Conservation (phyloP, 345 rosid genomes). For the Eucalyptus decipiens region DNA sequence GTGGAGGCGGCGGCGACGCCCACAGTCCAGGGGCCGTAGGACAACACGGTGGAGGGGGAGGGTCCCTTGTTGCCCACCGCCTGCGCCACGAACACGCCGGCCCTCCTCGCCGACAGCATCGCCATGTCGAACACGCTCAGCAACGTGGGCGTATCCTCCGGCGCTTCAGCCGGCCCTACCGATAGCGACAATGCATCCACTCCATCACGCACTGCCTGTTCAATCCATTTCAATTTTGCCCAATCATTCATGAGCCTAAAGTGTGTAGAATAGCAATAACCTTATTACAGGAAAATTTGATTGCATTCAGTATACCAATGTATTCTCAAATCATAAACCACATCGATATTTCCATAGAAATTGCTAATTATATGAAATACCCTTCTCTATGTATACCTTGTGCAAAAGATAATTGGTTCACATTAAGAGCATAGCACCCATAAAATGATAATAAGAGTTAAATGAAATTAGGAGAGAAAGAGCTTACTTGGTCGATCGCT, state of each 20-base stretch:
- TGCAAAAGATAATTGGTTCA: background rate
- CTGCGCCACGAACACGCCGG: constrained; percentile 78
- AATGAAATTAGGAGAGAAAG: background rate
- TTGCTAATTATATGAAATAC: background rate
- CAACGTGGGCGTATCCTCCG: constrained; percentile 44
- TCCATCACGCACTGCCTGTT: constrained; percentile 58
- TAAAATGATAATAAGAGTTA: background rate
- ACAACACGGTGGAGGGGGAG: constrained; percentile 35
- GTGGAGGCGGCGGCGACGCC: constrained; percentile 51
- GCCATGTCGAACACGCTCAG: constrained; percentile 46
- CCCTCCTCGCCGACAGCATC: constrained; percentile 52
- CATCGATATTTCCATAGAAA: background rate
- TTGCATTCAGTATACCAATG: background rate
- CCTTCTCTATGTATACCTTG: background rate
- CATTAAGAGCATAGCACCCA: background rate
- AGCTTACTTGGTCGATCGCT: constrained; percentile 75
- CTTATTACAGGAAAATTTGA: background rate
- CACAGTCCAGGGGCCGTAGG: constrained; percentile 83
- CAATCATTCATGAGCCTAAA: background rate
- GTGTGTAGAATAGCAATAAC: background rate
- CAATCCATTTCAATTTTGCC: background rate
- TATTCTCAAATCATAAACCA: background rate
- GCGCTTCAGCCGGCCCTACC: constrained; percentile 66
- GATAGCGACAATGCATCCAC: constrained; percentile 59
- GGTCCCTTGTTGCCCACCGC: constrained; percentile 86